Evolutionary conservation across 352 stramenopile species (phyloP), one percentile per base, ranked within the genome.

Genomic region (Phytophthora capsici): DNA sequence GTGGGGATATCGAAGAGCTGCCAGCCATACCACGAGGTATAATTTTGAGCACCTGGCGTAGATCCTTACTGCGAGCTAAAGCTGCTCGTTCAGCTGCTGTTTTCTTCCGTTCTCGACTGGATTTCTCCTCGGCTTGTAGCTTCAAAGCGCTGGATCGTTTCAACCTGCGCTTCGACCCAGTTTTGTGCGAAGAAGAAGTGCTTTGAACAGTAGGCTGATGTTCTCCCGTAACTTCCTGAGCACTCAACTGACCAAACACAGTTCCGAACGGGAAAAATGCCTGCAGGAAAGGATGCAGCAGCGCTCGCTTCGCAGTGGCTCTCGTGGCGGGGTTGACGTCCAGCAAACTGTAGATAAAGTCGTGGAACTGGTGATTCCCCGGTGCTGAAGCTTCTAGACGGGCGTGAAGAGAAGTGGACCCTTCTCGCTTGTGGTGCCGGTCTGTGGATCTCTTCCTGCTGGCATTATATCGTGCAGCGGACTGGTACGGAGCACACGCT

Each of bases 281-380:
- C 65, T 90, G 82, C 51, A 91, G 34, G 56, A 93, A 93, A 12
- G 85, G 82, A 37, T 93, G 82, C 43, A 89, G 69, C 10, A 93
- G 71, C 26, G 81, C 85, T 8, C 50, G 46, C 28, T 75, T 80
- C 20, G 85, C 79, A 16, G 77, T 77, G 19, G 88, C 45, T 6
- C 85, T 69, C 14, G 67, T 77, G 10, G 19, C 45, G 1, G 80
- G 82, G 30, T 91, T 68, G 2, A 86, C 57, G 20, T 87, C 76
- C 41, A 93, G 50, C 6, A 91, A 63, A 30, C 50, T 52, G 49
- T 66, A 68, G 44, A 90, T 73, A 57, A 93, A 90, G 40, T 83
- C 71, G 25, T 78, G 61, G 14, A 91, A 87, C 12, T 69, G 57
- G 57, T 56, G 19, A 44, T 51, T 54, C n/a, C 56, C 63, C 1